Evolutionary conservation across 305 asterid species (phyloP).

Genomic region (Fraxinus baroniana): DNA sequence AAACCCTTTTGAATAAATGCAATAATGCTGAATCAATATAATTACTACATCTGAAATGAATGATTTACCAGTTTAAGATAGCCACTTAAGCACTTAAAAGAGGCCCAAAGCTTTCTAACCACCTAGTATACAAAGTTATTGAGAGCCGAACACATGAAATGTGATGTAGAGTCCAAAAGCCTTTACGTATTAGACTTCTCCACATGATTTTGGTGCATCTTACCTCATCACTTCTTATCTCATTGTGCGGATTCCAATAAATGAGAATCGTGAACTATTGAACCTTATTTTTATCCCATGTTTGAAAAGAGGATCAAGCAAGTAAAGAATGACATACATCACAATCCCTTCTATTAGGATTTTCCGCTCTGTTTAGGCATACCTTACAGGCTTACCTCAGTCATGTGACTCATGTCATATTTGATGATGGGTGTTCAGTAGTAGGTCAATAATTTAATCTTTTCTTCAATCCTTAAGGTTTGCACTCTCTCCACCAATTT

Average conservation of each 20-base stretch:
- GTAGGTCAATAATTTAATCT: neutral
- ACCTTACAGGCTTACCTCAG: neutral
- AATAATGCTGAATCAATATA: neutral
- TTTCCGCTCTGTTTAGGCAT: neutral
- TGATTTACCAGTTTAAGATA: neutral
- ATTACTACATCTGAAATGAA: neutral
- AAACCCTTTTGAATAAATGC: neutral
- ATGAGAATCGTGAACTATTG: neutral
- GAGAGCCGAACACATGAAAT: neutral
- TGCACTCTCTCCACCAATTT: too few species aligned
- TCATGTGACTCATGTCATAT: too few species aligned
- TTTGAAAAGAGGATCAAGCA: slow-evolving; percentile 6
- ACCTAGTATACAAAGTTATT: neutral
- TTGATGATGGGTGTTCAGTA: neutral
- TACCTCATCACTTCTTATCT: neutral
- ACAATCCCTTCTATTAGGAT: neutral
- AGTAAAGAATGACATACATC: neutral
- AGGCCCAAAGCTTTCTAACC: neutral
- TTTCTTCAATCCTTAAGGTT: neutral
- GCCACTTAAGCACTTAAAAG: neutral
- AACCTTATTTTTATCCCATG: neutral
- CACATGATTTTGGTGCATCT: neutral
- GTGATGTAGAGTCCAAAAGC: neutral
- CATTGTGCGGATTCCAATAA: neutral
- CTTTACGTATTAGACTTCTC: neutral